These are phyloP conservation scores for Coleophoma cylindrospora DNA, from an alignment of 2,329 filamentous ascomycete genomes.

Conservation along the genomic window DNA sequence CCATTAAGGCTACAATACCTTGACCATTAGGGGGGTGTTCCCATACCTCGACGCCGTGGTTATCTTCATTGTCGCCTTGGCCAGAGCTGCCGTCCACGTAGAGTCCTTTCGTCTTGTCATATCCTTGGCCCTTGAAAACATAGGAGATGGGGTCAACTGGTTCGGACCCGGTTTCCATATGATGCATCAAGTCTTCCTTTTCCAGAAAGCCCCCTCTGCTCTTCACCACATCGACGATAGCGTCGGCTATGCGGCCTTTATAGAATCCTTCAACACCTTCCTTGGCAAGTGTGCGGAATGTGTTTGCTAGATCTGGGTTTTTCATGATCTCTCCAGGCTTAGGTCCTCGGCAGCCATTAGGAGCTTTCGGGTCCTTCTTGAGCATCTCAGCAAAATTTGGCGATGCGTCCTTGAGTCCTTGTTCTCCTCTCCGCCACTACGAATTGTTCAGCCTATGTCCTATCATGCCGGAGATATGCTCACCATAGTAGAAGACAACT, in stretches of 20 bases:
- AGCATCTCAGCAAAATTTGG: slow-evolving; percentile 86
- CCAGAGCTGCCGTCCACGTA: slow-evolving; percentile 35
- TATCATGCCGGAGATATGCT: neutral
- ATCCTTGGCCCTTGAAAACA: slow-evolving; percentile 64
- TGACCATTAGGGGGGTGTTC: slow-evolving; percentile 97
- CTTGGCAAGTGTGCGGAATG: slow-evolving; percentile 72
- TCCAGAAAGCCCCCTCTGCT: slow-evolving; percentile 74
- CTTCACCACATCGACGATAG: slow-evolving; percentile 71
- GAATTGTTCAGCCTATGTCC: slow-evolving; percentile 2
- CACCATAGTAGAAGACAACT: slow-evolving; percentile 43
- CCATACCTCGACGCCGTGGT: slow-evolving; percentile 74
- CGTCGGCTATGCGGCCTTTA: slow-evolving; percentile 74
- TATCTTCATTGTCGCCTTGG: slow-evolving; percentile 30
- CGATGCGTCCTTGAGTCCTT: slow-evolving; percentile 63
- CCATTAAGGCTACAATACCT: slow-evolving; percentile 91
- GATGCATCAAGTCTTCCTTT: slow-evolving; percentile 74
- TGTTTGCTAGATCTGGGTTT: slow-evolving; percentile 75
- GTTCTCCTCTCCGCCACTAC: slow-evolving; percentile 69
- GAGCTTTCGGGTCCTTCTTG: slow-evolving; percentile 65
- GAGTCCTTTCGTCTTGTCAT: slow-evolving; percentile 38
- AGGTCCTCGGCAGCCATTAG: slow-evolving; percentile 70
- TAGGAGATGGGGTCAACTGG: slow-evolving; percentile 82
- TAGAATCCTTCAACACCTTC: slow-evolving; percentile 93
- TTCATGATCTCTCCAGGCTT: slow-evolving; percentile 81
- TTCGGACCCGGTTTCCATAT: slow-evolving; percentile 69